phyloP scores from a whole-genome alignment of 2,329 filamentous ascomycete species.

The Arthroderma uncinatum region DNA sequence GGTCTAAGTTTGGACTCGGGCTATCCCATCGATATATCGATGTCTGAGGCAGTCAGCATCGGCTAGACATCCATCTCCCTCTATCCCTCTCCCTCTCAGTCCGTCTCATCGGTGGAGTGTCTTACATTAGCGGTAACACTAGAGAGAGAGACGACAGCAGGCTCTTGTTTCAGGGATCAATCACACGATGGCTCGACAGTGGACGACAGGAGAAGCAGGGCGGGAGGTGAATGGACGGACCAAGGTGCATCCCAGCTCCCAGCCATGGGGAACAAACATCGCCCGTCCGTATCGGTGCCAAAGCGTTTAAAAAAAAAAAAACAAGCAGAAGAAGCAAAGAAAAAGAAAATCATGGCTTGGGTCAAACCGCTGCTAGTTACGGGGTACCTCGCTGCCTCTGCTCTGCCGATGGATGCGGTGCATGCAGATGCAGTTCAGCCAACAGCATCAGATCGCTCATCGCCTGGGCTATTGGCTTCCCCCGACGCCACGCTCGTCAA shows the following conservation, averaged over 20 bases:
- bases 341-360: too few species aligned
- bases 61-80: background rate
- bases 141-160: background rate
- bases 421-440: background rate
- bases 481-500: constrained; percentile 4
- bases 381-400: background rate
- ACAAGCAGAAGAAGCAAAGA: background rate
- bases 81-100: too few species aligned
- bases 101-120: background rate
- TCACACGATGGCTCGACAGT: background rate
- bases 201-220: background rate
- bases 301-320: background rate
- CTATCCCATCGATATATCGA: background rate
- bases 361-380: background rate
- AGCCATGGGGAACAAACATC: constrained; percentile 2
- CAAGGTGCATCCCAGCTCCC: constrained; percentile 2
- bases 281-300: background rate
- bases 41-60: background rate
- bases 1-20: background rate
- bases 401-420: background rate
- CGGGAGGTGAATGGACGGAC: constrained; percentile 3
- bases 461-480: background rate
- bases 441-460: background rate
- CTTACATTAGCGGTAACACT: constrained; percentile 3
- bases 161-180: constrained; percentile 3